These are phyloP conservation scores for Ustilago lituana DNA, from an alignment of 1,284 basidiomycete genomes.

Conservation along the genomic window DNA sequence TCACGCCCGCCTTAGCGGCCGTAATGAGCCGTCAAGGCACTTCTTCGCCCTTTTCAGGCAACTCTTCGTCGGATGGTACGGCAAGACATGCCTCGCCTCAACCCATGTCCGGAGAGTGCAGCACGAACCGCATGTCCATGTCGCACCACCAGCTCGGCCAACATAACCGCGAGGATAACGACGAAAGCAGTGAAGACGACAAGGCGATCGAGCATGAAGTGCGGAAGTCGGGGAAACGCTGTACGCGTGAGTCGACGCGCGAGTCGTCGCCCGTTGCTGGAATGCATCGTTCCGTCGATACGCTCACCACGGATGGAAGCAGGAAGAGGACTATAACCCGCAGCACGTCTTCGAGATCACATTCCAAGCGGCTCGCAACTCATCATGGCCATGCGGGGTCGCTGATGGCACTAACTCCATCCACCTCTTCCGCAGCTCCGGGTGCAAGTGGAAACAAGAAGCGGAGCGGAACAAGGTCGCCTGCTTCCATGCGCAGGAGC, in stretches of 20 bases:
- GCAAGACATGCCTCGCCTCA: slow-evolving; percentile 27
- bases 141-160: slow-evolving; percentile 40
- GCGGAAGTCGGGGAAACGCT: slow-evolving; percentile 1
- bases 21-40: background rate
- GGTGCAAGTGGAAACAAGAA: slow-evolving; percentile 3
- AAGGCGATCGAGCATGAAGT: background rate
- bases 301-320: slow-evolving; percentile 3
- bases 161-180: background rate
- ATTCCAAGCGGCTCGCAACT: slow-evolving; percentile 6
- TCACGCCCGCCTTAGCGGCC: slow-evolving; percentile 2
- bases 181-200: slow-evolving; percentile 1
- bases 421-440: background rate
- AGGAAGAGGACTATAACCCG: slow-evolving; percentile 19
- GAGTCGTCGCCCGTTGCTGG: slow-evolving; percentile 12
- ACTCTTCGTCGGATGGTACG: slow-evolving; percentile 31
- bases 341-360: slow-evolving; percentile 22
- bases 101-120: background rate
- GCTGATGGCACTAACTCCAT: slow-evolving; percentile 2
- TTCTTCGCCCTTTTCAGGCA: slow-evolving; percentile 11
- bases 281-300: slow-evolving; percentile 19
- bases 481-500: slow-evolving; percentile 30
- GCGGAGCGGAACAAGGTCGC: slow-evolving; percentile 27
- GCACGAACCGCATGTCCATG: slow-evolving; percentile 10
- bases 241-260: slow-evolving; percentile 13
- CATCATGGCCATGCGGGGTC: too few relatives aligned